Conservation (phyloP, 108 stramenopile genomes). For the Nannochloropsis salina region DNA sequence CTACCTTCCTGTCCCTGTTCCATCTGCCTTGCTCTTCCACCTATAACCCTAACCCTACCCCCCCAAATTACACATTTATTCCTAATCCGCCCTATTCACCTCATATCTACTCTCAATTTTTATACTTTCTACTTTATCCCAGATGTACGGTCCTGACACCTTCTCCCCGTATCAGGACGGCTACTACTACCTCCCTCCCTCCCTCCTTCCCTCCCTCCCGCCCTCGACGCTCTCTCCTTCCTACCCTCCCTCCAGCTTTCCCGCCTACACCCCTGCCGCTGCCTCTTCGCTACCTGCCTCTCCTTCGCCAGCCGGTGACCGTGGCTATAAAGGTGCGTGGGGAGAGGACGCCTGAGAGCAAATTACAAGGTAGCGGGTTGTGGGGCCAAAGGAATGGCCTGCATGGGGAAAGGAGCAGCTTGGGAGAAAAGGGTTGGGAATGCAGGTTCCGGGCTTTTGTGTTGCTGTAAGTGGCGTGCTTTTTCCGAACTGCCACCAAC, state of each 20-base stretch:
- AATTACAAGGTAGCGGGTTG: too few relatives aligned
- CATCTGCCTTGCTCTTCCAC: too few relatives aligned
- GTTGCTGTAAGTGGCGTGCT: not conserved
- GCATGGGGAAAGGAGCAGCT: too few relatives aligned
- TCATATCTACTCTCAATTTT: too few relatives aligned
- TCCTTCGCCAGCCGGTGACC: not conserved
- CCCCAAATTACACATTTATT: too few relatives aligned
- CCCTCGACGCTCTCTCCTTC: not conserved
- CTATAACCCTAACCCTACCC: too few relatives aligned
- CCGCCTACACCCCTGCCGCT: not conserved
- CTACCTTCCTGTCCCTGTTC: too few relatives aligned
- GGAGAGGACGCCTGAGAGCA: too few relatives aligned
- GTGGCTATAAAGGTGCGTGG: too few relatives aligned
- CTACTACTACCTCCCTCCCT: conserved; percentile 14
- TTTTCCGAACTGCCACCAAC: not conserved
- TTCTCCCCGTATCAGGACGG: not conserved
- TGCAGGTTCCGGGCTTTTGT: not conserved
- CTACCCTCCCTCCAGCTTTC: not conserved
- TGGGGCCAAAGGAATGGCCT: too few relatives aligned
- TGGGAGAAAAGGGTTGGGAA: too few relatives aligned
- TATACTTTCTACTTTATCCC: not conserved
- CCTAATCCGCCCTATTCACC: too few relatives aligned
- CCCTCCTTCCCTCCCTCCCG: not conserved
- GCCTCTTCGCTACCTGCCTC: not conserved
- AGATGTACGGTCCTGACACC: not conserved